Percentiles rank a stretch among this genome's conserved stretches.
phyloP scores from a whole-genome alignment of 768 basidiomycete species.

The Pleurotus giganteus region DNA sequence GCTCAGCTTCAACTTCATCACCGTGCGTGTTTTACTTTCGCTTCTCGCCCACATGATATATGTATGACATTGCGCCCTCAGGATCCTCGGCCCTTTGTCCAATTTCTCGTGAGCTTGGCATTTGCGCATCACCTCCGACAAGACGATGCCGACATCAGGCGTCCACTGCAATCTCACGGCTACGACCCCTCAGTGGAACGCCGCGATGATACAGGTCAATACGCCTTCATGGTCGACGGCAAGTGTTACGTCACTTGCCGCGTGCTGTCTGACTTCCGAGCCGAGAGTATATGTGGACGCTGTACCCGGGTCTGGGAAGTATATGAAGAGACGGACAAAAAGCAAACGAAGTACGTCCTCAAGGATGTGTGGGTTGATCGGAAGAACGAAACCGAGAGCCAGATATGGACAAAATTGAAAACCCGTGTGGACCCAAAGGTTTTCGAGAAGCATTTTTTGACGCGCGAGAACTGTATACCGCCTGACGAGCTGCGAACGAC shows the following conservation, averaged over 20 bases:
- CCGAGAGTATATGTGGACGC: conserved; percentile 7
- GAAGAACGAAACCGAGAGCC: conserved; percentile 3
- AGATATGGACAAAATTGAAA: conserved; percentile 7
- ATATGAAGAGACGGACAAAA: not conserved
- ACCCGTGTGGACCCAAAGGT: not conserved
- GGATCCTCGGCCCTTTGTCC: not conserved
- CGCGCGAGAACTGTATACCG: not conserved
- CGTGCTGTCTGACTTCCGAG: conserved; percentile 10
- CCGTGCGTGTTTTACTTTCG: not conserved
- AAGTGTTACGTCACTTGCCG: conserved; percentile 1
- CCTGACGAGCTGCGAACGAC: conserved; percentile 4
- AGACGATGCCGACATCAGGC: not conserved
- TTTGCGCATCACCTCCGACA: conserved; percentile 2
- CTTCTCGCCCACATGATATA: not conserved
- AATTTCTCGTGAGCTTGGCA: conserved; percentile 1
- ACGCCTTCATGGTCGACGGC: not conserved
- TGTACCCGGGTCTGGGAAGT: conserved; percentile 13
- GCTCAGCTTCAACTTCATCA: conserved; percentile 3
- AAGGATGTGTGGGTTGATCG: conserved; percentile 12
- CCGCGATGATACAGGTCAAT: not conserved
- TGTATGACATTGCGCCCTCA: not conserved
- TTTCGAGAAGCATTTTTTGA: conserved; percentile 7
- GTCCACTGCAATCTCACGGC: not conserved
- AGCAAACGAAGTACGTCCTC: conserved; percentile 2
- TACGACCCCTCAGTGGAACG: conserved; percentile 9